phyloP scores from a whole-genome alignment of 176 grass and related monocot genomes.

The maize (Zea mays) region DNA sequence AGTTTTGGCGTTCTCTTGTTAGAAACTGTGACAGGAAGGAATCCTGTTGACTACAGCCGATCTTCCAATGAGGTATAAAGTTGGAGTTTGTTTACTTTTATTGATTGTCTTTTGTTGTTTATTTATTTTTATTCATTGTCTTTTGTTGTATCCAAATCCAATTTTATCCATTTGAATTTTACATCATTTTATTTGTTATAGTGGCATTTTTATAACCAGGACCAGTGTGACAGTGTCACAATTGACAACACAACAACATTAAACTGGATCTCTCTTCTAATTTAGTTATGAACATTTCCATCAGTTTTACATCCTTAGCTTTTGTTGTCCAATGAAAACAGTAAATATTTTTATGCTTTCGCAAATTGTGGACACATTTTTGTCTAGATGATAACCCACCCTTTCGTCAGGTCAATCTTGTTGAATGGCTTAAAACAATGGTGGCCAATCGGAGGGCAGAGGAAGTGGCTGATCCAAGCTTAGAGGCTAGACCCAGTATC shows the following conservation, averaged over 20 bases:
- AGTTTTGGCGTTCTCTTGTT: conserved; percentile 92
- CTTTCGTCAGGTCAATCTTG: conserved; percentile 70
- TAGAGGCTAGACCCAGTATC: conserved; percentile 55
- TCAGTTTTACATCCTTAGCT: background rate
- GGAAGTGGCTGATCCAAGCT: conserved; percentile 70
- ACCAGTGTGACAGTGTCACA: background rate
- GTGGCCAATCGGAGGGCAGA: conserved; percentile 68
- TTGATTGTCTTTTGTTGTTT: conserved; percentile 12
- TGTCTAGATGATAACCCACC: conserved; percentile 5
- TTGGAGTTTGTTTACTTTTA: background rate
- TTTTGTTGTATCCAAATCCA: background rate
- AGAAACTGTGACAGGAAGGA: conserved; percentile 91
- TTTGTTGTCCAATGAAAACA: background rate
- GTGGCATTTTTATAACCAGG: background rate
- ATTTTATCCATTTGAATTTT: background rate
- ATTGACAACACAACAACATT: background rate
- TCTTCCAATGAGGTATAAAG: conserved; percentile 73
- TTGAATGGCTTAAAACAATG: conserved; percentile 92
- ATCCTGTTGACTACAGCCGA: conserved; percentile 85
- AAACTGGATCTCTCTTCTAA: background rate
- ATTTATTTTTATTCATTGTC: background rate
- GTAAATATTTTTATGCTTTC: conserved; percentile 7
- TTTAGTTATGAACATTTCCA: background rate
- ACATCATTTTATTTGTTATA: conserved; percentile 4
- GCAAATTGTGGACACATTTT: background rate